Evolutionary conservation across 176 grass and related monocot species (phyloP), one percentile per base, ranked within the genome.

Genomic region (Triticum timopheevii): DNA sequence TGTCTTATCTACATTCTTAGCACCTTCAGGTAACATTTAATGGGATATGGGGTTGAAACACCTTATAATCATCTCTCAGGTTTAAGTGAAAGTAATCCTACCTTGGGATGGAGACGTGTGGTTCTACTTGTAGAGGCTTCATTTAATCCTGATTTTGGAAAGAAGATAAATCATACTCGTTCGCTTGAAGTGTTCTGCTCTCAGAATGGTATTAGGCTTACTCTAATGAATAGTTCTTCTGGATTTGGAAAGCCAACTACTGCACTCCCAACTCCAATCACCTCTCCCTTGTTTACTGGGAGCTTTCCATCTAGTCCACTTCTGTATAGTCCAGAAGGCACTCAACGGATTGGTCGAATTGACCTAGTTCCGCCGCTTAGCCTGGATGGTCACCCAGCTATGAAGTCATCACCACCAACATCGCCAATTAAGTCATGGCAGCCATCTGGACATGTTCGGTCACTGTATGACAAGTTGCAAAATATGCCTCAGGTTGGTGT

Each of bases 261-360:
- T 82, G 56, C 86, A 77, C 88, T 93, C 89, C 78, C 90, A 80
- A 94, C 92, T 36, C 94, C 94, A 86, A 89, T 96, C 85, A 85
- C 87, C 66, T 98, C 97, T 85, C 97, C 97, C 84, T 87, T 98
- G 78, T 96, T 98, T 87, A 98, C 97, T 68, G 97, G 97, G 86
- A 96, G 97, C 77, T 98, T 98, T 85, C 97, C 97, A 66, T 98
- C 94, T 78, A 98, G 94, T 85, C 97, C 97, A 79, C 92, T 98
- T 92, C 78, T 94, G 75, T 96, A 91, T 80, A 96, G 94, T 84
- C 97, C 97, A 79, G 97, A 98, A n/a, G 90, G 97, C 44, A 92
- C 96, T 58, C 92, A 96, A 75, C 79, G 90, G 54, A 86, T 70
- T 11, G 90, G 91, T 84, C 79, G 88, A 61, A 96, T 96, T 56